These are phyloP conservation scores for Claviceps maximensis DNA, from an alignment of 2,329 filamentous ascomycete species.

Conservation along the genomic window DNA sequence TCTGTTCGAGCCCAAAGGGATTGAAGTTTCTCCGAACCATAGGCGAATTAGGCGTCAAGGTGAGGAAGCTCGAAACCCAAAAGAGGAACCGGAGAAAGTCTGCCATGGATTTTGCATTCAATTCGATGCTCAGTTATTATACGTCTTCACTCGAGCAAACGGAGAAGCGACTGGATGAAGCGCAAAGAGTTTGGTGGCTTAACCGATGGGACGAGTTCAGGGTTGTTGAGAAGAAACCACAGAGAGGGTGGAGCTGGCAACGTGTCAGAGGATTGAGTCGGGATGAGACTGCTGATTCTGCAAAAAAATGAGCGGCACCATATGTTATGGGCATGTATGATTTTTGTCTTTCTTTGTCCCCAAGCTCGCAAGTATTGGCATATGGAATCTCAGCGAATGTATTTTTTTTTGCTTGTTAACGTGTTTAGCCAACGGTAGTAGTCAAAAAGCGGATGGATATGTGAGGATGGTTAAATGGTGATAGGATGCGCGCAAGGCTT, in stretches of 20 bases:
- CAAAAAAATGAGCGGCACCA: slow-evolving; percentile 2
- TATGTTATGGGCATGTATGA: background rate
- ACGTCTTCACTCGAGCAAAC: background rate
- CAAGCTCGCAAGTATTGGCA: background rate
- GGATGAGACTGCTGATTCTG: background rate
- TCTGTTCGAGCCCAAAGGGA: slow-evolving; percentile 6
- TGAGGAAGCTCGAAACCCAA: slow-evolving; percentile 1
- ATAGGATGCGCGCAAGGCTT: background rate
- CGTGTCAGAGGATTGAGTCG: background rate
- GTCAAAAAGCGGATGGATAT: background rate
- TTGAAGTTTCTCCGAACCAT: background rate
- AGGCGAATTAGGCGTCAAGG: background rate
- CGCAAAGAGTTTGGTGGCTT: slow-evolving; percentile 4
- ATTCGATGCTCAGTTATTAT: background rate
- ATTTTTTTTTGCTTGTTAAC: background rate
- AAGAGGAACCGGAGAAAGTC: background rate
- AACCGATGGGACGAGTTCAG: slow-evolving; percentile 3
- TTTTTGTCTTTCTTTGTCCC: background rate
- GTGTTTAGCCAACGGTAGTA: background rate
- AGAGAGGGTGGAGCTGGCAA: background rate
- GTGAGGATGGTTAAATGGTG: background rate
- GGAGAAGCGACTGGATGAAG: slow-evolving; percentile 3
- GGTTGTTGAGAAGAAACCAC: slow-evolving; percentile 1
- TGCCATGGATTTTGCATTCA: background rate
- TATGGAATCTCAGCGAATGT: slow-evolving; percentile 1